Evolutionary conservation across 2,329 filamentous ascomycete species (phyloP).

Genomic region (Stemphylium lycopersici): DNA sequence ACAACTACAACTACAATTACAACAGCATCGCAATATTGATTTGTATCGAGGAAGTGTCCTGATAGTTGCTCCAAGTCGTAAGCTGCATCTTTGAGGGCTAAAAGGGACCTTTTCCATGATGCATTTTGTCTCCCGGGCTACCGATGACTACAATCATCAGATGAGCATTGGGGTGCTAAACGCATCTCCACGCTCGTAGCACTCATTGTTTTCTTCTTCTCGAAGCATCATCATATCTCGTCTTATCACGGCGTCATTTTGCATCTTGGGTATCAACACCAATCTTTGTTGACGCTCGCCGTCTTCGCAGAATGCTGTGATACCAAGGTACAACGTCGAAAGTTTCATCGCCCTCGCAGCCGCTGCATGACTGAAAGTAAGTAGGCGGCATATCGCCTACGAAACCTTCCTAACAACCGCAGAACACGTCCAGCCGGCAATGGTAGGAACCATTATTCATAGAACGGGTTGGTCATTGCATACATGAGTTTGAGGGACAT

Average conservation of each 20-base stretch:
- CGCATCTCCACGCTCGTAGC: too few relatives aligned
- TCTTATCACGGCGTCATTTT: not conserved
- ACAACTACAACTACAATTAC: slow-evolving; percentile 27
- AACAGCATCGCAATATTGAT: slow-evolving; percentile 25
- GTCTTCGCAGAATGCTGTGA: not conserved
- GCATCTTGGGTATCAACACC: too few relatives aligned
- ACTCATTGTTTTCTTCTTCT: not conserved
- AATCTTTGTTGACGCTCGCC: not conserved
- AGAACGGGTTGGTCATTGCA: too few relatives aligned
- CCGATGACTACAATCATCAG: too few relatives aligned
- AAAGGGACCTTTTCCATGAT: too few relatives aligned
- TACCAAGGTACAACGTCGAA: not conserved
- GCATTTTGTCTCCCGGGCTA: too few relatives aligned
- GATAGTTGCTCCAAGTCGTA: not conserved
- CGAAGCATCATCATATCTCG: not conserved
- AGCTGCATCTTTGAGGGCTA: not conserved
- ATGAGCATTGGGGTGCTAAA: too few relatives aligned
- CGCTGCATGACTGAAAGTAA: not conserved
- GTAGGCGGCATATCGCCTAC: too few relatives aligned
- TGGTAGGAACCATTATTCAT: not conserved
- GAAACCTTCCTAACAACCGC: too few relatives aligned
- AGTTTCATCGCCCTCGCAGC: not conserved
- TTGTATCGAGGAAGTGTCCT: not conserved
- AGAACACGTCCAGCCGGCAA: too few relatives aligned
- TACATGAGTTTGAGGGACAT: too few relatives aligned